These are phyloP conservation scores for Xylaria digitata DNA, from an alignment of 2,329 filamentous ascomycete genomes.

Conservation along the genomic window DNA sequence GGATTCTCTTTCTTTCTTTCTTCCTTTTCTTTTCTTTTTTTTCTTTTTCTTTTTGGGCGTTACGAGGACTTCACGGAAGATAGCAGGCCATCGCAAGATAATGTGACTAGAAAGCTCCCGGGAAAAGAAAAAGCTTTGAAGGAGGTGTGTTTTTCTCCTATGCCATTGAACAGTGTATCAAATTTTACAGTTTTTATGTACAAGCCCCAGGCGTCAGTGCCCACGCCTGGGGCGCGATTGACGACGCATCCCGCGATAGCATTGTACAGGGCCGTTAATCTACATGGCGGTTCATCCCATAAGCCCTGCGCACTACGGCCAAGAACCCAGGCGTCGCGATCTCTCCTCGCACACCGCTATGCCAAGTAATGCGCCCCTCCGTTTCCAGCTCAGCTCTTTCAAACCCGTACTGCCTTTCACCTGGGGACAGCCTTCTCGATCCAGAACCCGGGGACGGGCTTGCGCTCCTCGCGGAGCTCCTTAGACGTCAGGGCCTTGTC, in stretches of 20 bases:
- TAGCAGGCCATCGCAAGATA: no score
- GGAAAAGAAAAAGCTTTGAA: background rate
- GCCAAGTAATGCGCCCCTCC: background rate
- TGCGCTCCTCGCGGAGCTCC: slow-evolving; percentile 77
- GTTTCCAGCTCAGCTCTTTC: background rate
- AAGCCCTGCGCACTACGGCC: background rate
- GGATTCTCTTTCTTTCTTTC: background rate
- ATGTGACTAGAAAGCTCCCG: background rate
- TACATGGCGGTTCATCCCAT: background rate
- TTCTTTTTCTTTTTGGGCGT: background rate
- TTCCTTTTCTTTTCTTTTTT: no score
- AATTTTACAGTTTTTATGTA: slow-evolving; percentile 28
- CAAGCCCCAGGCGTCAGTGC: slow-evolving; percentile 7
- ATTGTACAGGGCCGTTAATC: slow-evolving; percentile 2
- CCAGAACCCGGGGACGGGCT: slow-evolving; percentile 83
- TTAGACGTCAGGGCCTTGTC: slow-evolving; percentile 69
- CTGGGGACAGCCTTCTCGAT: slow-evolving; percentile 68
- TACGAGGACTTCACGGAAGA: background rate
- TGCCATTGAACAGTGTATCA: slow-evolving; percentile 16
- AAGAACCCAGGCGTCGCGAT: background rate
- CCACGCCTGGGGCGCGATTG: background rate
- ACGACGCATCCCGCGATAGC: slow-evolving; percentile 15
- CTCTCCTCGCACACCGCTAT: background rate
- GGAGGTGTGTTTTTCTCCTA: background rate
- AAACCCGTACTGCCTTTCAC: slow-evolving; percentile 38